phyloP scores from a whole-genome alignment of 352 stramenopile genomes.

The Phytophthora aleatoria region DNA sequence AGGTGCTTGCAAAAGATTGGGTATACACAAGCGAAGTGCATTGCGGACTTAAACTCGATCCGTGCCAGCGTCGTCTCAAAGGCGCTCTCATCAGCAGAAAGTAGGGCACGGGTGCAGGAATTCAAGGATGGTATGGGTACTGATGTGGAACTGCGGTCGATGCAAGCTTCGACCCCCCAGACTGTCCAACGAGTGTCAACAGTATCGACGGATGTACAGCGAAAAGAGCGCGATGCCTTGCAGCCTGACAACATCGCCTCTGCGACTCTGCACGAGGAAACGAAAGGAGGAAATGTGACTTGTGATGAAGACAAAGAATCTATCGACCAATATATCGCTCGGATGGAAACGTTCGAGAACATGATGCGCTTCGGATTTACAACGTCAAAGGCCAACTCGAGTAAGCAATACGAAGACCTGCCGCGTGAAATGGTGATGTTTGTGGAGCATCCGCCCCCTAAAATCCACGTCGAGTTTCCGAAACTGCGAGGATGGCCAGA shows the following conservation, averaged over 20 bases:
- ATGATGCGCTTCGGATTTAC: background rate
- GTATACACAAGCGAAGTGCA: slow-evolving; percentile 5
- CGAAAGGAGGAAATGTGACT: background rate
- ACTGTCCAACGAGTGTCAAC: background rate
- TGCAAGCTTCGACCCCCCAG: background rate
- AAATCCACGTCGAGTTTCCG: slow-evolving; percentile 28
- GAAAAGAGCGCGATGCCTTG: slow-evolving; percentile 4
- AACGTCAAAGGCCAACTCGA: background rate
- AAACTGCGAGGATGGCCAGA: slow-evolving; percentile 30
- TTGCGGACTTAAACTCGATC: slow-evolving; percentile 14
- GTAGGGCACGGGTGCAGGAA: slow-evolving; percentile 5
- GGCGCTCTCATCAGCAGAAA: background rate
- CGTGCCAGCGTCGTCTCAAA: slow-evolving; percentile 1
- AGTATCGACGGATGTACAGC: slow-evolving; percentile 9
- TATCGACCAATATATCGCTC: slow-evolving; percentile 30
- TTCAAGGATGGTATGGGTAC: slow-evolving; percentile 11
- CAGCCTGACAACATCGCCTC: background rate
- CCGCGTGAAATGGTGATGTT: slow-evolving; percentile 23
- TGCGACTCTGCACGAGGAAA: background rate
- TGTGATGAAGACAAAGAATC: slow-evolving; percentile 1
- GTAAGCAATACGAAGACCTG: background rate
- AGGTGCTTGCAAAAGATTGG: slow-evolving; percentile 25
- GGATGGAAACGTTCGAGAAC: slow-evolving; percentile 18
- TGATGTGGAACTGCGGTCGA: background rate
- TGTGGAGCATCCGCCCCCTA: slow-evolving; percentile 2